phyloP scores from a whole-genome alignment of 2,329 filamentous ascomycete genomes.

The Microcyclospora tardicrescens region DNA sequence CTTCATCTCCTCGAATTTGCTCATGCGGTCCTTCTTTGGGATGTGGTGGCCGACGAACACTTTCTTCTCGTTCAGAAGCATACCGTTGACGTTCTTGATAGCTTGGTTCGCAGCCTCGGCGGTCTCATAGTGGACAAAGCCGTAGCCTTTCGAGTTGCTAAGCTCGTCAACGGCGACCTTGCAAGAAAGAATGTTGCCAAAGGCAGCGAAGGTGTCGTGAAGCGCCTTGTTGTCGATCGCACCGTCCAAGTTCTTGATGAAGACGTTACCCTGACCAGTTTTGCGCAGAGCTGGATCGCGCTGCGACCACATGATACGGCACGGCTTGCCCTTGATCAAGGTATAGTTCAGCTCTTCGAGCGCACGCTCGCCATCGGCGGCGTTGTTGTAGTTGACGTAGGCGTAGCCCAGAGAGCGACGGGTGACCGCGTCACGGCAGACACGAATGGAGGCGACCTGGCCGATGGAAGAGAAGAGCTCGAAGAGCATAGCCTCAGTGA shows the following conservation, averaged over 20 bases:
- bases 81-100: constrained; percentile 99
- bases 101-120: constrained; percentile 92
- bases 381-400: constrained; percentile 99
- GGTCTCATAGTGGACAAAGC: constrained; percentile 99
- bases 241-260: constrained; percentile 99
- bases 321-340: constrained; percentile 94
- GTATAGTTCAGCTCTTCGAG: constrained; percentile 99
- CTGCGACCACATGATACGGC: constrained; percentile 99
- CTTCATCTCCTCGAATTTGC: constrained; percentile 99
- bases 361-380: constrained; percentile 88
- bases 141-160: constrained; percentile 95
- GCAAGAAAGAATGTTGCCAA: constrained; percentile 98
- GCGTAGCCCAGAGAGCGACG: constrained; percentile 97
- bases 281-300: constrained; percentile 97
- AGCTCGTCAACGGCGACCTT: constrained; percentile 98
- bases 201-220: constrained; percentile 96
- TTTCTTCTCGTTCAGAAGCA: constrained; percentile 99
- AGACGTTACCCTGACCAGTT: constrained; percentile 97
- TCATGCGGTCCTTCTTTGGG: constrained; percentile 99
- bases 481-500: constrained; percentile 99
- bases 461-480: constrained; percentile 99
- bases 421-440: constrained; percentile 97
- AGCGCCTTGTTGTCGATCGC: constrained; percentile 99
- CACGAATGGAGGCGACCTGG: constrained; percentile 96
- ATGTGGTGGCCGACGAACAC: constrained; percentile 99